Conservation (phyloP, 2,329 filamentous ascomycete species). For the Cercospora sesami region DNA sequence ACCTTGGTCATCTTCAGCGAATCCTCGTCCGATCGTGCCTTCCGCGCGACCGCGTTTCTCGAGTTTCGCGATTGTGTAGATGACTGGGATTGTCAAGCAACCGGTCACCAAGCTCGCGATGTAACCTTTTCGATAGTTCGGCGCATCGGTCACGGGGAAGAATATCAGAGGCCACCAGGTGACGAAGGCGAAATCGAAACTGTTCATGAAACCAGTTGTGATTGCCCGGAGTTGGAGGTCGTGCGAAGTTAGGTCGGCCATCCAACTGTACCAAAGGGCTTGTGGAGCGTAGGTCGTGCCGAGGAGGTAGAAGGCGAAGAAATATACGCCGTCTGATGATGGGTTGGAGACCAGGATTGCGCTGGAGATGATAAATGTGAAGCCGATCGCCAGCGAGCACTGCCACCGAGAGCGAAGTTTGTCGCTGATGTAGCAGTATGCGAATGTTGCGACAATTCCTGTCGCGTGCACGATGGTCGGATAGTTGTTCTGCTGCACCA, state of each 20-base stretch:
- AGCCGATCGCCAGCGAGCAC: conserved; percentile 46
- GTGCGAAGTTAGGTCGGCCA: conserved; percentile 47
- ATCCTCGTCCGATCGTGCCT: conserved; percentile 15
- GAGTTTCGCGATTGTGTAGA: conserved; percentile 16
- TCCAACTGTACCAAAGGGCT: conserved; percentile 52
- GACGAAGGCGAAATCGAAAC: conserved; percentile 26
- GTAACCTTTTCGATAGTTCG: conserved; percentile 29
- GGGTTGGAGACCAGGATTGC: conserved; percentile 43
- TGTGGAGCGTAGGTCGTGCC: conserved; percentile 51
- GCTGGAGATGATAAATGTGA: conserved; percentile 47
- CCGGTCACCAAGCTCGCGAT: conserved; percentile 27
- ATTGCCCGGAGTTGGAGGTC: conserved; percentile 47
- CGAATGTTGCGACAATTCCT: conserved; percentile 46
- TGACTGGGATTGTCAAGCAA: conserved; percentile 22
- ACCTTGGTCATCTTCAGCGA: background rate
- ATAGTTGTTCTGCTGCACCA: conserved; percentile 50
- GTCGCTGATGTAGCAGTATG: conserved; percentile 47
- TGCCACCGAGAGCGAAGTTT: conserved; percentile 48
- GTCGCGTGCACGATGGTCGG: conserved; percentile 47
- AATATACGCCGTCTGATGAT: conserved; percentile 41
- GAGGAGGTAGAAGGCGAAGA: conserved; percentile 49
- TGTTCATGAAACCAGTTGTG: conserved; percentile 39
- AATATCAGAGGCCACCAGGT: conserved; percentile 27
- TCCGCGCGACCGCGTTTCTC: conserved; percentile 16
- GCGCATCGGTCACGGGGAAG: conserved; percentile 29